Base-by-base conservation (phyloP, 306 rosid genomes). In the Cucumis hystrix region DNA sequence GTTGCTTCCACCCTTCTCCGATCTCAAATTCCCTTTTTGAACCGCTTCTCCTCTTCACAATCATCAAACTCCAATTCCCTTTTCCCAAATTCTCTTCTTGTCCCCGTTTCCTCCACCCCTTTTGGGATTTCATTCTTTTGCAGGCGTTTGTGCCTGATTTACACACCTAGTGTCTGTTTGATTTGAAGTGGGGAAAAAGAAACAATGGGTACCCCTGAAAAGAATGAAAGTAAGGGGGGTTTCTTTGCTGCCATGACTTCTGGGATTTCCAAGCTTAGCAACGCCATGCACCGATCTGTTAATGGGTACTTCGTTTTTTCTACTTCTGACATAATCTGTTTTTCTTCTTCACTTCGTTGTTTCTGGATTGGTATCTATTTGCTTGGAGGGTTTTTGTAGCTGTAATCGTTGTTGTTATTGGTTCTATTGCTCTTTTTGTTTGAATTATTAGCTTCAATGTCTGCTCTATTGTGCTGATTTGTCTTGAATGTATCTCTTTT, bases 221-320 rank as follows among this genome's bases (percentile, higher is more conserved):
- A 84, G 80, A 81, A 88, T 39, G 83, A 91, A 75, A 81, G 35
- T 74, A 81, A 83, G 75, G 97, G 97, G 68, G 97, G 98, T 57
- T 81, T 93, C 77, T 90, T 93, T 16, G 83, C 96, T 52, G 78
- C 97, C 81, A 80, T 93, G 90, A 84, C 82, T 77, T 93, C 97
- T 8, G 87, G 96, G 61, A 57, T 92, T 40, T 87, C 97, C 82
- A 70, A 78, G 75, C 83, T 93, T 83, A 65, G 91, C 86, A 91
- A 61, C 85, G 98, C 92, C 80, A 86, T 93, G 97, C 92, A 88
- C 83, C 92, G 96, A 90, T 93, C 98, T 75, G 97, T 93, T 39
- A 87, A 87, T 82, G 96, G 98, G 98, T 93, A 83, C 80, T 37
- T 68, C 77, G 23, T 66, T 79, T 11, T 68, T 68, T n/a, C 9